Conservation (phyloP, 805 yeast species). For the Kodamaea laetipori region DNA sequence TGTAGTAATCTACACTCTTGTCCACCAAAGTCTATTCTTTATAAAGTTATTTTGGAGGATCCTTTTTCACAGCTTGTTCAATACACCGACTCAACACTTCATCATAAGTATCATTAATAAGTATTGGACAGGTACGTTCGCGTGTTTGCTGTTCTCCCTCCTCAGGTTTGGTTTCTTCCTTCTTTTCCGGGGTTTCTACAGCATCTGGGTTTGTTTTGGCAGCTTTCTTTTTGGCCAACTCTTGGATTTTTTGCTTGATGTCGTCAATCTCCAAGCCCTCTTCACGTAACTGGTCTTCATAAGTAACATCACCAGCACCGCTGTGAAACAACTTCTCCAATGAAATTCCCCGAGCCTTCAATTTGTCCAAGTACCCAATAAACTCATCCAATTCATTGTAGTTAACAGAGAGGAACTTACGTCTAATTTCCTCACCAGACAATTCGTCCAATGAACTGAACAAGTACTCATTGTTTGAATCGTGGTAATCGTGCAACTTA, state of each 20-base stretch:
- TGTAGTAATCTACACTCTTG: too few relatives aligned
- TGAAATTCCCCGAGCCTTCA: constrained; percentile 35
- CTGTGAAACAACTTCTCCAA: constrained; percentile 25
- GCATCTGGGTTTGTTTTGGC: not conserved
- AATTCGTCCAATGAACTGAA: constrained; percentile 19
- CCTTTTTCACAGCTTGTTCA: constrained; percentile 12
- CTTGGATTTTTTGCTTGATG: constrained; percentile 14
- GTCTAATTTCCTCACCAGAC: constrained; percentile 43
- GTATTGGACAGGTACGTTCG: constrained; percentile 1
- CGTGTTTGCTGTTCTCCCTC: constrained; percentile 6
- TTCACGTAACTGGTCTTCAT: constrained; percentile 9
- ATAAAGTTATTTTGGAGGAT: not conserved
- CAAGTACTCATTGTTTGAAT: constrained; percentile 11
- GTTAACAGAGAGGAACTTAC: constrained; percentile 32
- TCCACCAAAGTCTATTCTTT: too few relatives aligned
- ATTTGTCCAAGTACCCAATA: constrained; percentile 31
- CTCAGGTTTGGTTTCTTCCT: constrained; percentile 1
- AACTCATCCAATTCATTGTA: constrained; percentile 38
- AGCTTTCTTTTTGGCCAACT: constrained; percentile 4
- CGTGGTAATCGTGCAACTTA: constrained; percentile 28
- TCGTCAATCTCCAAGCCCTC: constrained; percentile 18
- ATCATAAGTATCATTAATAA: constrained; percentile 24
- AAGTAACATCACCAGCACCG: constrained; percentile 1
- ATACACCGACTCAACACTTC: constrained; percentile 16
- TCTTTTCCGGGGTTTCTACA: constrained; percentile 1